Percentiles rank a stretch among this genome's conserved stretches.
These are phyloP conservation scores for Barbarea vulgaris DNA, from an alignment of 345 rosid species.

Conservation along the genomic window DNA sequence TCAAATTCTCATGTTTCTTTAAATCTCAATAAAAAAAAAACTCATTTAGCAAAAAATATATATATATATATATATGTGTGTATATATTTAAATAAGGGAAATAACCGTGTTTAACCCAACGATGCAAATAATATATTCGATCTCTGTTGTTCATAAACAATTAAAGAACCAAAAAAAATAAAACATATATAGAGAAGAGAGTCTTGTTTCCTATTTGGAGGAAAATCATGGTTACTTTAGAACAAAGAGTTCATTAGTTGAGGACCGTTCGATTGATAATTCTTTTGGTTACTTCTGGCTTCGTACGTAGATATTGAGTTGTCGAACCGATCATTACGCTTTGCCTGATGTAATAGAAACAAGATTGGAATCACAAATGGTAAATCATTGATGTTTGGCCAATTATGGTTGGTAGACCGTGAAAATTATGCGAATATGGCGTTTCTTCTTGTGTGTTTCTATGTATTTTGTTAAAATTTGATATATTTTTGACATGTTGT, in stretches of 20 bases:
- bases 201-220: not conserved
- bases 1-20: not conserved
- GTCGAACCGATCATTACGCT: not conserved
- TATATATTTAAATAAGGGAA: not conserved
- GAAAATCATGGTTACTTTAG: not conserved
- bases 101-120: not conserved
- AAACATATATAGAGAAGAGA: not conserved
- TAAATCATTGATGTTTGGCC: constrained; percentile 8
- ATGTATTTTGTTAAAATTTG: not conserved
- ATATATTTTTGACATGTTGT: not conserved
- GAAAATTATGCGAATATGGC: not conserved
- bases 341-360: not conserved
- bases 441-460: not conserved
- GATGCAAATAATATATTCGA: not conserved
- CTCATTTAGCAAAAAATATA: too few species aligned
- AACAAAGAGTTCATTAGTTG: not conserved
- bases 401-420: constrained; percentile 11
- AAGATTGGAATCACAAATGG: constrained; percentile 3
- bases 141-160: not conserved
- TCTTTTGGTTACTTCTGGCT: not conserved
- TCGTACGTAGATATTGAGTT: not conserved
- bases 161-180: not conserved
- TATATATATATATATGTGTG: too few species aligned
- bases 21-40: not conserved
- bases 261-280: not conserved